Conservation (phyloP, 2,329 filamentous ascomycete genomes). For the Fusarium abutilonis region DNA sequence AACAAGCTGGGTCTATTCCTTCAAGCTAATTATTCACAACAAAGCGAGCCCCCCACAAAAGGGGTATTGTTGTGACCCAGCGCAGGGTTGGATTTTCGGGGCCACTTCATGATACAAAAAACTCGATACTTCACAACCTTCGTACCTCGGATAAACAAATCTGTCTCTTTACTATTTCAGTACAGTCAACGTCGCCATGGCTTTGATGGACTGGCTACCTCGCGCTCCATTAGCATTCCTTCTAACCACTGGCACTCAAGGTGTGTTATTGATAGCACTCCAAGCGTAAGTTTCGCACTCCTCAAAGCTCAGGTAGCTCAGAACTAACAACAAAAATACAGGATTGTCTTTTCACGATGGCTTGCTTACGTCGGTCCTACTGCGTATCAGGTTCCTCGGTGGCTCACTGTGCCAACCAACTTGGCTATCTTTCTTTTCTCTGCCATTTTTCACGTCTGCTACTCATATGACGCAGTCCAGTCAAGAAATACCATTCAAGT, state of each 20-base stretch:
- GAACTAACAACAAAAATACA: neutral
- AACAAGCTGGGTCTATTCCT: too few species aligned
- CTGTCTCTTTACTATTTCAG: neutral
- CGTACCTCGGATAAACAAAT: too few species aligned
- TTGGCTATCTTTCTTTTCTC: neutral
- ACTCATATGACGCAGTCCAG: neutral
- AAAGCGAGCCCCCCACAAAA: too few species aligned
- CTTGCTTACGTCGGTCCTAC: neutral
- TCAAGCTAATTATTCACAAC: too few species aligned
- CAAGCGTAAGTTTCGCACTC: neutral
- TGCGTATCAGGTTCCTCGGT: neutral
- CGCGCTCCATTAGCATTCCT: neutral
- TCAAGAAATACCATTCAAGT: neutral
- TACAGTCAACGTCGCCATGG: neutral
- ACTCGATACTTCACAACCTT: too few species aligned
- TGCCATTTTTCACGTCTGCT: neutral
- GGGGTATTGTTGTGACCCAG: too few species aligned
- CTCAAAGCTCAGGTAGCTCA: neutral
- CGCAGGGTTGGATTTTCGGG: too few species aligned
- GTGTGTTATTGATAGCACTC: neutral
- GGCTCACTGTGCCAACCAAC: neutral
- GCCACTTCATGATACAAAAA: too few species aligned
- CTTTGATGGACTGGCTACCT: neutral
- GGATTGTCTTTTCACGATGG: neutral
- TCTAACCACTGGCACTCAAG: neutral